Conservation (phyloP, 192 early-diverging fungal genomes). For the Chytriomyces sp. region DNA sequence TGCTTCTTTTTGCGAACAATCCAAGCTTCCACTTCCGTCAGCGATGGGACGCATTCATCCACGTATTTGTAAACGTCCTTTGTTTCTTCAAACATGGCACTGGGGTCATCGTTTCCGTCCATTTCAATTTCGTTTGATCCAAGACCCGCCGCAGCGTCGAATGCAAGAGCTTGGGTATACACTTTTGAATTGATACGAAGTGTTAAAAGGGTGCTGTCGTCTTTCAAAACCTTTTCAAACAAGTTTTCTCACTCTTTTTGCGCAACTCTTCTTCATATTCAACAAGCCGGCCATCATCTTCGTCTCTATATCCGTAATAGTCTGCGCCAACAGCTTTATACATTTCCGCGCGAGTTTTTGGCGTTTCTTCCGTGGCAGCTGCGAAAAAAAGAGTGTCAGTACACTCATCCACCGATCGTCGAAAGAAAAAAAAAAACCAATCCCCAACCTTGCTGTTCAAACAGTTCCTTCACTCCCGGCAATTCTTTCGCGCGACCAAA, state of each 20-base stretch:
- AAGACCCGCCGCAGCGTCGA: slow-evolving; percentile 28
- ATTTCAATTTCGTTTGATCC: slow-evolving; percentile 46
- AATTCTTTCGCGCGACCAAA: slow-evolving; percentile 96
- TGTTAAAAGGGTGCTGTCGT: slow-evolving; percentile 5
- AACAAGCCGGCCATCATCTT: slow-evolving; percentile 82
- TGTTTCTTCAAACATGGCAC: slow-evolving; percentile 29
- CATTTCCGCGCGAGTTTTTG: slow-evolving; percentile 72
- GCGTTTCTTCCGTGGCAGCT: slow-evolving; percentile 26
- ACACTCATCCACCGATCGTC: background rate
- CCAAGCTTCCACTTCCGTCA: slow-evolving; percentile 78
- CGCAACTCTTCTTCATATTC: slow-evolving; percentile 77
- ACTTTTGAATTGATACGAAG: too few species aligned
- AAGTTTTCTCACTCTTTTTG: slow-evolving; percentile 47
- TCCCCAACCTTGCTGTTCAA: slow-evolving; percentile 74
- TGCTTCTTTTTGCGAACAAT: slow-evolving; percentile 74
- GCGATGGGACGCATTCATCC: slow-evolving; percentile 60
- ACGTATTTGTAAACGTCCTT: slow-evolving; percentile 37
- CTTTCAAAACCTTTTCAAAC: background rate
- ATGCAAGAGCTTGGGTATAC: background rate
- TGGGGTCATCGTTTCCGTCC: slow-evolving; percentile 38
- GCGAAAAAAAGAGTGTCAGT: background rate
- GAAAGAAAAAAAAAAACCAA: slow-evolving; percentile 3
- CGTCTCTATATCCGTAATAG: slow-evolving; percentile 95
- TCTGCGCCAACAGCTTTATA: slow-evolving; percentile 83
- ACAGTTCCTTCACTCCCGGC: slow-evolving; percentile 90